Evolutionary conservation across 2,329 filamentous ascomycete genomes (phyloP).

Genomic region (Neodidymelliopsis sp.): DNA sequence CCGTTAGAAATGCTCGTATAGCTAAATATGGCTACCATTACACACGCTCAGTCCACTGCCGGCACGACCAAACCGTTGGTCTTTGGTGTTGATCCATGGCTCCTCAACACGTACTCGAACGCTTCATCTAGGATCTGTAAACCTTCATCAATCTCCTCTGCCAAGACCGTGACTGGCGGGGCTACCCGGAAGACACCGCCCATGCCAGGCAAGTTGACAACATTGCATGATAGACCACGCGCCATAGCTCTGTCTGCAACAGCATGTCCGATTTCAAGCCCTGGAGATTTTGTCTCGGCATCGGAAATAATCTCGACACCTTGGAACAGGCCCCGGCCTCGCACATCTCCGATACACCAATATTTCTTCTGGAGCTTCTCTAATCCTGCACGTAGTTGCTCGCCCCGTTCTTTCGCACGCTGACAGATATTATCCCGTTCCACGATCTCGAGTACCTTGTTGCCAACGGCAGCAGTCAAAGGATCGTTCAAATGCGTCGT

Average conservation of each 20-base stretch:
- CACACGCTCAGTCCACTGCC: not conserved
- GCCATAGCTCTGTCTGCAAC: constrained; percentile 30
- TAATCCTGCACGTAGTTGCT: constrained; percentile 30
- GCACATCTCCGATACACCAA: constrained; percentile 42
- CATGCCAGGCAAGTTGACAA: constrained; percentile 36
- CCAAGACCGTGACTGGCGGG: constrained; percentile 33
- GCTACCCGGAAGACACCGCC: constrained; percentile 34
- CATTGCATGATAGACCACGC: constrained; percentile 34
- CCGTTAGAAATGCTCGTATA: no score
- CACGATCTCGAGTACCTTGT: constrained; percentile 42
- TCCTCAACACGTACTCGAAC: constrained; percentile 7
- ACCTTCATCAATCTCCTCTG: constrained; percentile 54
- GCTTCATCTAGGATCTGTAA: constrained; percentile 65
- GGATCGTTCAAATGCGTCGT: constrained; percentile 45
- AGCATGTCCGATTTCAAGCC: constrained; percentile 31
- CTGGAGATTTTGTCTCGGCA: constrained; percentile 28
- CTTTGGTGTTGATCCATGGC: not conserved
- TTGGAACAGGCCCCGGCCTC: constrained; percentile 39
- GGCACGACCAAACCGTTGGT: not conserved
- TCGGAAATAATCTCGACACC: constrained; percentile 41
- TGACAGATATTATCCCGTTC: constrained; percentile 33
- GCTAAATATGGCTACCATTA: no score
- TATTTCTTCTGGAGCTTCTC: constrained; percentile 29
- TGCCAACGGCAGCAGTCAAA: constrained; percentile 36
- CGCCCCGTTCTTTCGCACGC: constrained; percentile 23